Conservation (phyloP, 202 grass and related monocot genomes). For the Dendrocalamus latiflorus region DNA sequence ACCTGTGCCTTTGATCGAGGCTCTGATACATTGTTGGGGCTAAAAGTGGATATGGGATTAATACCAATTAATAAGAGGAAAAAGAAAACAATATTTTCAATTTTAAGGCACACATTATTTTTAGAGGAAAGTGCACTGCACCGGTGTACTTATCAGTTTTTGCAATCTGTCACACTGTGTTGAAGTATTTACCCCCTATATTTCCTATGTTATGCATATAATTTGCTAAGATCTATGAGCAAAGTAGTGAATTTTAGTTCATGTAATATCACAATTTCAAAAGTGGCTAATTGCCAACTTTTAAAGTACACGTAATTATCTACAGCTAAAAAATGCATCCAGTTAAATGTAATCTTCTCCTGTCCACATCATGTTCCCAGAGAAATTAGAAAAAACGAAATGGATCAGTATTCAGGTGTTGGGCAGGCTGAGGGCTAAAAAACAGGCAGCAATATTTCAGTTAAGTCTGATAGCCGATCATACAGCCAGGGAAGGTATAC, state of each 20-base stretch:
- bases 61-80: neutral
- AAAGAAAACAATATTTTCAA: neutral
- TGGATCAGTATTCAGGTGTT: neutral
- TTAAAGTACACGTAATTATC: neutral
- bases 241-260: neutral
- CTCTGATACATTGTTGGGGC: neutral
- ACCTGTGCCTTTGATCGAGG: neutral
- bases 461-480: neutral
- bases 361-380: neutral
- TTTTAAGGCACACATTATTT: neutral
- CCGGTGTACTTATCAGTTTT: neutral
- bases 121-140: neutral
- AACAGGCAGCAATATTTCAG: neutral
- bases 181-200: neutral
- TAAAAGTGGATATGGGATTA: neutral
- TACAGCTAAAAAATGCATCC: neutral
- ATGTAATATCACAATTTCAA: neutral
- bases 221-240: neutral
- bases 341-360: neutral
- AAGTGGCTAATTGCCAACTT: neutral
- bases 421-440: neutral
- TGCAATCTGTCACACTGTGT: neutral
- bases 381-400: neutral
- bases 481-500: neutral
- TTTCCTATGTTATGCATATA: neutral